Percentiles rank a stretch among this genome's conserved stretches.
Evolutionary conservation across 352 stramenopile species (phyloP).

Genomic region (Blastocystis sp.): DNA sequence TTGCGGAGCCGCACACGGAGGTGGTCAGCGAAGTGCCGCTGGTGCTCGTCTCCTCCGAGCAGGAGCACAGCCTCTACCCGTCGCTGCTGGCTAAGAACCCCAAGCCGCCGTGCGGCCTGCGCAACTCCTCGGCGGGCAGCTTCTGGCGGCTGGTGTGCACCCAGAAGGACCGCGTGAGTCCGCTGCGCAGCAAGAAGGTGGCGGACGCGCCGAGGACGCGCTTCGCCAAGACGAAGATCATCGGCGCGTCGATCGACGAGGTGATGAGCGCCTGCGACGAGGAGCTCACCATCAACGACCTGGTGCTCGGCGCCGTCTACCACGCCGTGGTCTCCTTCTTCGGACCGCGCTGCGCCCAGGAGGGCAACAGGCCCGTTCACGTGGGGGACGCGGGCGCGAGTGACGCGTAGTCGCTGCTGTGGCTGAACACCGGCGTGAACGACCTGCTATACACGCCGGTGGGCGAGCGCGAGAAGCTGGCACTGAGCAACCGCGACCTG

Average conservation of each 20-base stretch:
- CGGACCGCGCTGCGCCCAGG: conserved; percentile 14
- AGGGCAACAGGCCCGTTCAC: conserved; percentile 1
- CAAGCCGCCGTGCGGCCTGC: conserved; percentile 14
- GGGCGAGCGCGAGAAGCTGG: not conserved
- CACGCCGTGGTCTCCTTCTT: conserved; percentile 18
- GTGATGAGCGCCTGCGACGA: not conserved
- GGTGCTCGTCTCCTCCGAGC: conserved; percentile 3
- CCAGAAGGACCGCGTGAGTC: conserved; percentile 22
- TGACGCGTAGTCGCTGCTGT: conserved; percentile 43
- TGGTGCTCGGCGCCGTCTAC: conserved; percentile 25
- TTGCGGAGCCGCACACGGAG: not conserved
- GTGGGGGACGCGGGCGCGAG: not conserved
- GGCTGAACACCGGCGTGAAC: conserved; percentile 4
- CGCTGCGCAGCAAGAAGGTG: conserved; percentile 40
- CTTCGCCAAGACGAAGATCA: not conserved
- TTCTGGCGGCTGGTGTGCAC: conserved; percentile 53
- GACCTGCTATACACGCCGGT: conserved; percentile 29
- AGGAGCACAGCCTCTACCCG: conserved; percentile 24
- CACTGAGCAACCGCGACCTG: conserved; percentile 28
- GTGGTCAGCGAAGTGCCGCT: not conserved
- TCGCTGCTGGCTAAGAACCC: not conserved
- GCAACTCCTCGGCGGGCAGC: conserved; percentile 1
- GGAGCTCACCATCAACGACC: conserved; percentile 56
- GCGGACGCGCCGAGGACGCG: conserved; percentile 19
- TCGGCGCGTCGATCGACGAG: conserved; percentile 27